Evolutionary conservation across 305 asterid species (phyloP), one percentile per base, ranked within the genome.

Genomic region (Caryopteris hybrid): DNA sequence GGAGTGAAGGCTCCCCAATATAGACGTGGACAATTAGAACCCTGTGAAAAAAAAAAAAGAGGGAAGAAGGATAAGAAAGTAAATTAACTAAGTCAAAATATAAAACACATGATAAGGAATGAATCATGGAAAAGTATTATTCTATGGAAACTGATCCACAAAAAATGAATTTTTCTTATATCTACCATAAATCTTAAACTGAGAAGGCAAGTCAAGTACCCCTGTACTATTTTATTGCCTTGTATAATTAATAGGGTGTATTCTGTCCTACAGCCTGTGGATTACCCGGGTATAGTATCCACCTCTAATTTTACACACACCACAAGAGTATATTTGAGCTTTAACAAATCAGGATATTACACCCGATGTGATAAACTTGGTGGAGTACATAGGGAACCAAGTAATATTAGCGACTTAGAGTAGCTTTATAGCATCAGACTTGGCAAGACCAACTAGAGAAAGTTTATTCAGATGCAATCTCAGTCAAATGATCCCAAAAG

Each of bases 1-100:
- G 92, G 92, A 58, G 92, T 56, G 76, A 95, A 95, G 79, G 89
- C 98, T 66, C 97, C 99, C 89, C 88, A 89, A 79, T 50, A 91
- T 11, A 89, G 77, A 27, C 95, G 88, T 66, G 98, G 98, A 69
- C 64, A 65, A 61, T 95, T 89, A 34, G 99, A 95, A 63, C 92
- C 91, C 99, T 89, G 84, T 42, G 58, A 68, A 74, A 31, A 63
- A 38, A 58, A 43, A 77, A 60, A n/a, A 54, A n/a, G 2, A 50
- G 12, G 2, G 4, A 25, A 25, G 31, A 25, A 25, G 4, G 2
- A 4, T n/a, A n/a, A n/a, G n/a, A n/a, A 38, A 33, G 55, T 47
- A 74, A 10, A 18, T 27, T 57, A 11, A 59, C 46, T 46, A 51
- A 67, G 70, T 22, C 39, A 61, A 46, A 59, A 55, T 33, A 71